Conservation (phyloP, 2,329 filamentous ascomycete genomes). For the Penicillium aurantiogriseum region DNA sequence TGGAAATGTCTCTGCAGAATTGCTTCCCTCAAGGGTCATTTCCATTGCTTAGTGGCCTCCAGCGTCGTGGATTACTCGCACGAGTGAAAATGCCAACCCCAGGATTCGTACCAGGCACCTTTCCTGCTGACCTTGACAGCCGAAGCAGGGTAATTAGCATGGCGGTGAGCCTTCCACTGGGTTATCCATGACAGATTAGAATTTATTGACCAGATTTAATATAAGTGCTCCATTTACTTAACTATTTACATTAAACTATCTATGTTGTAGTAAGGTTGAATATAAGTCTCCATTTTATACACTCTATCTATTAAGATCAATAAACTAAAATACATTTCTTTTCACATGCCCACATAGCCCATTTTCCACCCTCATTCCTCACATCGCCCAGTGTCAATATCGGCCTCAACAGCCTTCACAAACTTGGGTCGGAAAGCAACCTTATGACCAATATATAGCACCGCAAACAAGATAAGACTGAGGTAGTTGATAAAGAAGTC, state of each 20-base stretch:
- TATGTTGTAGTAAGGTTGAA: too few species aligned
- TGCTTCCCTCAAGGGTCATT: constrained; percentile 57
- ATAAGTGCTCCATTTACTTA: too few species aligned
- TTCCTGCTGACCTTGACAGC: constrained; percentile 35
- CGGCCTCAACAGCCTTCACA: constrained; percentile 1
- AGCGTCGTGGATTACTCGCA: constrained; percentile 57
- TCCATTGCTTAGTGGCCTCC: constrained; percentile 54
- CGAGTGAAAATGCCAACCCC: constrained; percentile 54
- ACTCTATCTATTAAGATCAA: neutral
- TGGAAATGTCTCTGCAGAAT: constrained; percentile 58
- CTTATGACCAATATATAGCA: constrained; percentile 5
- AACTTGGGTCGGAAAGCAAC: constrained; percentile 1
- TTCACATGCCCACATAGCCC: neutral
- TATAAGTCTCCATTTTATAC: neutral
- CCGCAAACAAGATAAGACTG: constrained; percentile 3
- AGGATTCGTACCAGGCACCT: constrained; percentile 57
- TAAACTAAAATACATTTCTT: neutral
- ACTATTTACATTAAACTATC: too few species aligned
- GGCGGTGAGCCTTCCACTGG: constrained; percentile 40
- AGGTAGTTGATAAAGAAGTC: constrained; percentile 11
- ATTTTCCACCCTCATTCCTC: neutral
- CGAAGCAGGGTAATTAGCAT: constrained; percentile 41
- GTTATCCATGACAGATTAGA: constrained; percentile 44
- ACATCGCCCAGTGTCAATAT: constrained; percentile 2
- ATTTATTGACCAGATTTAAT: neutral